Evolutionary conservation across 2,329 filamentous ascomycete species (phyloP), one percentile per base, ranked within the genome.

Genomic region (Colletotrichum abscissum): DNA sequence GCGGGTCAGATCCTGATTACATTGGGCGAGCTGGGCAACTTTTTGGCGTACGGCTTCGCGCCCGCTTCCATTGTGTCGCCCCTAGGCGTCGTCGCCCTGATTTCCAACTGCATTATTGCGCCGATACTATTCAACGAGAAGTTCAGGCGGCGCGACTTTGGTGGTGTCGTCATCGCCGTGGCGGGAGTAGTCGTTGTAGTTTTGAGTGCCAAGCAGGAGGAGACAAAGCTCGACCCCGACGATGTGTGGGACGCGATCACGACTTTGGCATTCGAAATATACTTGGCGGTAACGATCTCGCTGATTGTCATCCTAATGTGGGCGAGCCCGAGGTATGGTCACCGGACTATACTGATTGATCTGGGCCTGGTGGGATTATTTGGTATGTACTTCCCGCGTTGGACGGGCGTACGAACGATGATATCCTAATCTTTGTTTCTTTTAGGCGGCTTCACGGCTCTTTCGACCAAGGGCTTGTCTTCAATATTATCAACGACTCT

Each of bases 1-100:
- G 85, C 92, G 38, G 97, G 97, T 24, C 96, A 98, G 76, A 89
- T 97, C 19, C 88, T 99, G 73, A 99, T 99, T 90, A 95, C 92
- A 0, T 85, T 98, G 28, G 97, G 97, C 70, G 97, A 99, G 85
- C 93, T 94, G 80, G 97, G 97, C 64, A 99, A 99, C 82, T 99
- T 99, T 80, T 86, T 99, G 75, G 97, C 97, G 0, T 99, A 99
- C 80, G 97, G 97, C 28, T 99, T 99, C 81, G 97, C 97, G 35
- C 97, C 97, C 4, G 97, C 97, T 8, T 98, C 97, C 16, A 98
- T 99, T 78, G 97, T 99, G 55, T 98, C 95, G 42, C 97, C 97
- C 0, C 87, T 99, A 6, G 97, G 97, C 11, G 97, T 99, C n/a
- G 97, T 99, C 14, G 97, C 97, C 2, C 87, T 99, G 75, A 92